Percentiles rank a stretch among this genome's conserved stretches.
phyloP scores from a whole-genome alignment of 257 asterid genomes.

The Lantana camara region DNA sequence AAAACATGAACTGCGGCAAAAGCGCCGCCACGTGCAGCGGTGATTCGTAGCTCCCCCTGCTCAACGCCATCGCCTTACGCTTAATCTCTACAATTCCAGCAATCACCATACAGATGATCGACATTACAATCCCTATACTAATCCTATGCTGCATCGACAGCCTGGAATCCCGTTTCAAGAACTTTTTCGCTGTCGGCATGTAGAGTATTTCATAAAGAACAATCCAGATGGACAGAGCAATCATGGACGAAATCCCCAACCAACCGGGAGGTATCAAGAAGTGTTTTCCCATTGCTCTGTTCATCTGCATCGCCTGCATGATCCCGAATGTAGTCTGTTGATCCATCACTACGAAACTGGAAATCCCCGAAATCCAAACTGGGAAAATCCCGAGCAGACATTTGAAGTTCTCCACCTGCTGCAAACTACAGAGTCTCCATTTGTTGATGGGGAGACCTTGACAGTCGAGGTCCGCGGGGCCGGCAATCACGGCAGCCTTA shows the following conservation, averaged over 20 bases:
- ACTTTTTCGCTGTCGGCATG: conserved; percentile 39
- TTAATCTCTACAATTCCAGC: conserved; percentile 58
- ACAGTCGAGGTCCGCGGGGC: conserved; percentile 44
- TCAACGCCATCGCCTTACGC: conserved; percentile 47
- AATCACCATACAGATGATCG: conserved; percentile 59
- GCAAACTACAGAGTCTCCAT: conserved; percentile 70
- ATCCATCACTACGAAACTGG: conserved; percentile 71
- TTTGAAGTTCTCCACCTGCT: conserved; percentile 64
- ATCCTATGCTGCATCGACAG: conserved; percentile 45
- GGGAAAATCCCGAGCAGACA: conserved; percentile 57
- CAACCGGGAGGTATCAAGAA: conserved; percentile 80
- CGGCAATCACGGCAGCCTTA: conserved; percentile 58
- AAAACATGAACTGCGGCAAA: conserved; percentile 61
- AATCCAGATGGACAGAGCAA: conserved; percentile 73
- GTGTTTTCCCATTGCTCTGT: conserved; percentile 39
- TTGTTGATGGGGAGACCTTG: conserved; percentile 38
- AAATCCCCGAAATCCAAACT: conserved; percentile 69
- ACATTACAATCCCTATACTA: conserved; percentile 51
- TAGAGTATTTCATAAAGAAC: conserved; percentile 56
- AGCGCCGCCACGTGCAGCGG: conserved; percentile 51
- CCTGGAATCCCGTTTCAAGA: conserved; percentile 42
- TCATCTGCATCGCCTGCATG: conserved; percentile 71
- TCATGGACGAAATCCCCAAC: conserved; percentile 81
- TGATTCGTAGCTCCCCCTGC: conserved; percentile 39
- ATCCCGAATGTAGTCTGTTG: conserved; percentile 67